Base-by-base conservation (phyloP, 2,329 filamentous ascomycete species). In the Teratosphaeria nubilosa region DNA sequence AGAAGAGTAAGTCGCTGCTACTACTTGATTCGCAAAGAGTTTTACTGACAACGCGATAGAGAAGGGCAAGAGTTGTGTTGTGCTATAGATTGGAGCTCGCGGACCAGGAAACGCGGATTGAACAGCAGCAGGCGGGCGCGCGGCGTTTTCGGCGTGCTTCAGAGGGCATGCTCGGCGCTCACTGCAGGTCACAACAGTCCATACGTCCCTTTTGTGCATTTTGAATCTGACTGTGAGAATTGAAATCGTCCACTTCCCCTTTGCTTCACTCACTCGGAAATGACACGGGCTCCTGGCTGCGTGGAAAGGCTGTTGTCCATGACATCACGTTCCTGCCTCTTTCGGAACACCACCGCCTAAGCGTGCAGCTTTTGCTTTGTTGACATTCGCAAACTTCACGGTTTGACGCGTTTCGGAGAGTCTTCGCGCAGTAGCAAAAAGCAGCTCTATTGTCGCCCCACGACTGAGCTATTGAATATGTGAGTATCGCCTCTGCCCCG, bases 31-130 rank as follows among this genome's bases (percentile, higher is more conserved):
- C 37, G n/a, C 6, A n/a, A 56, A 10, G 20, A 32, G 27, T 22
- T 11, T 20, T 51, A 51, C 55, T 54, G 59, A 60, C 24, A 32
- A 20, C 31, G 5, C 24, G 54, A 30, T 59, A 70, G 68, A 66
- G 54, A 69, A 69, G 59, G 68, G 69, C 59, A 70, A 69, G 61
- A 67, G 66, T 56, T 71, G 69, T 62, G 65, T 70, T 55, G 53
- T 71, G 64, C 66, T 71, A 59, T 71, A 68, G 52, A 31, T 25
- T 32, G 45, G 24, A 16, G 24, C 7, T 25, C 7, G n/a, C 53
- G 25, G 6, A 24, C 7, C 41, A 48, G 41, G 41, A 16, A 48
- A 48, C 41, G 41, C 41, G 41, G 22, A 16, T 22, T 20, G 41
- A 48, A 48, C 41, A 48, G 41, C 41, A 48, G 41, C 41, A 48